phyloP scores from a whole-genome alignment of 2,329 filamentous ascomycete species.

The Chrysosporium queenslandicum region DNA sequence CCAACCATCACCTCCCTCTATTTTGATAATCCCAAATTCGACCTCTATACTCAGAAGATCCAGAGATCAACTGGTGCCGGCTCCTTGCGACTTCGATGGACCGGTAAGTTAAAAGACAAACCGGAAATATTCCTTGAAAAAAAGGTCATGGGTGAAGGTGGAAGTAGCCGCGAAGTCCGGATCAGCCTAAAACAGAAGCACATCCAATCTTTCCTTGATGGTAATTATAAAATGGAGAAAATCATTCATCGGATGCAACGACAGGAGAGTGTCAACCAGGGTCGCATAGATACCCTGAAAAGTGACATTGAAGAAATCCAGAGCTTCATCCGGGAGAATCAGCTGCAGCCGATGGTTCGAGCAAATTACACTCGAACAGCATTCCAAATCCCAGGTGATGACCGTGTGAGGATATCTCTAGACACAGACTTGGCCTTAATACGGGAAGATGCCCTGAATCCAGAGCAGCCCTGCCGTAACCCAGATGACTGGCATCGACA shows the following conservation, averaged over 20 bases:
- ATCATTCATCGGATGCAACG: constrained; percentile 68
- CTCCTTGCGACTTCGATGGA: constrained; percentile 83
- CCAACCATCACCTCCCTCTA: constrained; percentile 92
- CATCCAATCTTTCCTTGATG: constrained; percentile 73
- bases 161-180: constrained; percentile 65
- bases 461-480: constrained; percentile 76
- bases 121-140: constrained; percentile 81
- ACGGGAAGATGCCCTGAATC: constrained; percentile 61
- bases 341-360: constrained; percentile 72
- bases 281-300: constrained; percentile 60
- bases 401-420: constrained; percentile 81
- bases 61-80: constrained; percentile 63
- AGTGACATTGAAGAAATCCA: constrained; percentile 67
- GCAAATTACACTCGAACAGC: constrained; percentile 92
- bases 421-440: constrained; percentile 90
- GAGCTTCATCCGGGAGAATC: constrained; percentile 63
- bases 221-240: constrained; percentile 88
- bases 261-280: constrained; percentile 57
- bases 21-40: constrained; percentile 80
- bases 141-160: constrained; percentile 69
- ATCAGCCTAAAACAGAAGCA: constrained; percentile 93
- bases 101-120: constrained; percentile 66
- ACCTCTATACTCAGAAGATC: constrained; percentile 78
- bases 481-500: constrained; percentile 80
- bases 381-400: constrained; percentile 90